Evolutionary conservation across 2,329 filamentous ascomycete genomes (phyloP).

Genomic region (Drechmeria coniospora): DNA sequence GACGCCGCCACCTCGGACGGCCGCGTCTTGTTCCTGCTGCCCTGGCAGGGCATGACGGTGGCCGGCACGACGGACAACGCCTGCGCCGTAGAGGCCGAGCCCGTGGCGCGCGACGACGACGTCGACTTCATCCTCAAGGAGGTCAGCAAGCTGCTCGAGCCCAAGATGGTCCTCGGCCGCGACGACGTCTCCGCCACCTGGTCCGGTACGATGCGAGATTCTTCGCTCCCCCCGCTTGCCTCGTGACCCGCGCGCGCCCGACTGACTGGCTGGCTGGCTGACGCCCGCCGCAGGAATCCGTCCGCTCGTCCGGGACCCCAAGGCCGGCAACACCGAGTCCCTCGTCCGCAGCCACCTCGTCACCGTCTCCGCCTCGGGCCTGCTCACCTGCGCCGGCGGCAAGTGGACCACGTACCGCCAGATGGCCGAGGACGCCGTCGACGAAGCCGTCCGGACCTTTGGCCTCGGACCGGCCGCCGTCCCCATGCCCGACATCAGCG

Average conservation of each 20-base stretch:
- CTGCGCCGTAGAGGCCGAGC: conserved; percentile 51
- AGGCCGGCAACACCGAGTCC: conserved; percentile 68
- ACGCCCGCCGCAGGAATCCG: conserved; percentile 37
- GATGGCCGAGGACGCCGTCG: conserved; percentile 76
- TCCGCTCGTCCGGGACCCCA: conserved; percentile 65
- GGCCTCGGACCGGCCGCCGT: conserved; percentile 37
- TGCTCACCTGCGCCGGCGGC: conserved; percentile 67
- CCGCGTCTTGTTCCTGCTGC: conserved; percentile 77
- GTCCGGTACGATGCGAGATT: conserved; percentile 46
- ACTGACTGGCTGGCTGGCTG: no score
- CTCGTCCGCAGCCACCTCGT: conserved; percentile 72
- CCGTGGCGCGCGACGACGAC: conserved; percentile 59
- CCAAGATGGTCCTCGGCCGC: conserved; percentile 59
- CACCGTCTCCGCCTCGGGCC: conserved; percentile 56
- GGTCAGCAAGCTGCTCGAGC: conserved; percentile 59
- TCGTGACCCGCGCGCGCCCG: not conserved
- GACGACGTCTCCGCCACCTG: conserved; percentile 68
- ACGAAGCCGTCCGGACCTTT: conserved; percentile 58
- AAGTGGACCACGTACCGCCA: conserved; percentile 86
- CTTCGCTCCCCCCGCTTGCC: not conserved
- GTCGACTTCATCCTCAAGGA: conserved; percentile 73
- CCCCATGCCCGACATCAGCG: conserved; percentile 47
- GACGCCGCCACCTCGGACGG: conserved; percentile 71
- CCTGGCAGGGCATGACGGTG: conserved; percentile 77
- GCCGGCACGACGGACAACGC: conserved; percentile 70